Evolutionary conservation across 345 rosid genomes (phyloP), one percentile per base, ranked within the genome.

Genomic region (Brassica incana): DNA sequence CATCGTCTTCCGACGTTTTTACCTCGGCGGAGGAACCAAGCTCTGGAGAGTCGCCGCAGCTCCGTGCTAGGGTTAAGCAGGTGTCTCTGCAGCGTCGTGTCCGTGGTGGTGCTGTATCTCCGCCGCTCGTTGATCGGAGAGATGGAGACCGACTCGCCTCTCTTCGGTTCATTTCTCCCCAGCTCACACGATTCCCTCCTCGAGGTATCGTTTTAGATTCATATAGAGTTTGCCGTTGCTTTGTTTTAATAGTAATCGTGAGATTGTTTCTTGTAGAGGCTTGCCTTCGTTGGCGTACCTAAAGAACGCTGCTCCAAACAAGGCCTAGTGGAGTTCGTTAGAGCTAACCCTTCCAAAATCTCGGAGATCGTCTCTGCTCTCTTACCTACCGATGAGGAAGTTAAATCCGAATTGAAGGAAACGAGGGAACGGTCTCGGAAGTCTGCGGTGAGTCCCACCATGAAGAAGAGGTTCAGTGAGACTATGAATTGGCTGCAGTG

Each of bases 401-500:
- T 90, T 75, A 86, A 79, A 0, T 79, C 69, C 70, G 72, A 65
- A 45, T 73, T 85, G 59, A 75, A 58, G 67, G 86, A 85, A 30
- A 23, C 77, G 15, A 85, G 72, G 81, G 72, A 54, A 5, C 83
- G 74, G 76, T 67, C 88, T 40, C 78, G 84, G 38, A 84, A 84
- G 73, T 63, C 50, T 54, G 56, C 71, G 0, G 59, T 38, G 25
- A 73, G 74, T 27, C 82, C 77, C n/a, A 76, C 38, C 20, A 77
- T 91, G 90, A 76, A 85, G 68, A 69, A 54, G 11, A 50, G 38
- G 70, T 89, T 89, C 63, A 77, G 87, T 60, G 96, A 88, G 82
- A 86, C 86, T 65, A 82, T 87, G 92, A 40, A 73, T 59, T 90
- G 95, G 98, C 80, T 95, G 60, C 90, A 86, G 85, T 95, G 98